Evolutionary conservation across 2,329 filamentous ascomycete species (phyloP), one percentile per base, ranked within the genome.

Genomic region (Pleomassaria siparia): DNA sequence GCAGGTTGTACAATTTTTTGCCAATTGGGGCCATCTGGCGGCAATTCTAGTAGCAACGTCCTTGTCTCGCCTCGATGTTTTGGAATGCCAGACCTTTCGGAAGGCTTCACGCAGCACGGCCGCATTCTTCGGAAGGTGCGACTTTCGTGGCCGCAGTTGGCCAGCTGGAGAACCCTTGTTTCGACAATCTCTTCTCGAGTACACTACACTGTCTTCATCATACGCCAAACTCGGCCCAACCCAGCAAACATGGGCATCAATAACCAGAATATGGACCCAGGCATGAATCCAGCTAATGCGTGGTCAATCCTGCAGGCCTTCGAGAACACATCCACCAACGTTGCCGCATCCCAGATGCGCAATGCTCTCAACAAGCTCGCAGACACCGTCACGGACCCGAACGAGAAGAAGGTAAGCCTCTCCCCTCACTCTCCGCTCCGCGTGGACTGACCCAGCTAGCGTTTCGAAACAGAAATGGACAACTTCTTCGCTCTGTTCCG

Each of bases 401-500:
- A 72, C 25, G 80, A 83, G 71, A 85, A 83, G 79, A 92, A 96
- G 88, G 91, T 91, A 78, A 68, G 57, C 59, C 51, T 11, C 15
- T 28, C 9, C n/a, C 22, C 16, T 8, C 13, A 21, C 18, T n/a
- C 21, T 16, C 4, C 9, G 13, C 21, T 4, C 11, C 15, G 13
- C 6, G 15, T 4, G 21, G 12, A 22, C 36, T 40, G 16, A 40
- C 28, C 20, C 24, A 15, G 8, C 61, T 60, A 89, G 89, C 85
- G 95, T 59, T 97, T 97, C 74, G 92, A 97, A 79, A 95, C 91
- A 4, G 92, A 99, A 78, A 97, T 96, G 91, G 94, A 99, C 84
- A 99, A 99, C 85, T 99, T 99, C 82, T 99, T 99, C 72, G 87
- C 91, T 52, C 87, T 99, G 54, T 99, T 99, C 87, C 88, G 94